Evolutionary conservation across 2,329 filamentous ascomycete species (phyloP).

Genomic region (Aplosporella prunicola): DNA sequence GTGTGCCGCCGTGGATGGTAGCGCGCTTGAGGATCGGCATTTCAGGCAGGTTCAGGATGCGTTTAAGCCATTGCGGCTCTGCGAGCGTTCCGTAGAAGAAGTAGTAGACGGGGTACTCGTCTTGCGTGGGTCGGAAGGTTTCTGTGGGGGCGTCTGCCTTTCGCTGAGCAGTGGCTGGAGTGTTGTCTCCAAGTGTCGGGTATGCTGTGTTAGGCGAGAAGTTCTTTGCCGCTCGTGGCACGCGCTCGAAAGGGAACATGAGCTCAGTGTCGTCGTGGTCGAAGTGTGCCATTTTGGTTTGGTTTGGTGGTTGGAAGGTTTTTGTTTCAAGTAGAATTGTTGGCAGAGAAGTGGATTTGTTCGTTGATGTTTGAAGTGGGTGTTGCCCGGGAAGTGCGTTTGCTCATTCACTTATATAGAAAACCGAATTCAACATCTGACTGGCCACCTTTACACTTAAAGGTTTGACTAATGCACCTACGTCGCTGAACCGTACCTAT

Average conservation of each 20-base stretch:
- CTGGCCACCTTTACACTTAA: too few species aligned
- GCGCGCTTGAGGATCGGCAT: neutral
- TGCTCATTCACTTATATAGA: too few species aligned
- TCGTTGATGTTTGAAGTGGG: too few species aligned
- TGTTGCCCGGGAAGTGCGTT: too few species aligned
- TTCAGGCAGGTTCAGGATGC: slow-evolving; percentile 13
- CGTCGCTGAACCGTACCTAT: too few species aligned
- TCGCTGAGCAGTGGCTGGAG: slow-evolving; percentile 22
- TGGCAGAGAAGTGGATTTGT: too few species aligned
- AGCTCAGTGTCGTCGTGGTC: too few species aligned
- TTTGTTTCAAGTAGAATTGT: too few species aligned
- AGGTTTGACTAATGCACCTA: too few species aligned
- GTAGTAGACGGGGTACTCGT: slow-evolving; percentile 31
- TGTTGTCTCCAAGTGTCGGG: slow-evolving; percentile 18
- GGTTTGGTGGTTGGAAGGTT: too few species aligned
- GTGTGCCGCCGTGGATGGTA: slow-evolving; percentile 15
- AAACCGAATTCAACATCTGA: too few species aligned
- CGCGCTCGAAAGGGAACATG: slow-evolving; percentile 21
- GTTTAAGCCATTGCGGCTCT: slow-evolving; percentile 22
- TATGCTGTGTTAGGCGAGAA: slow-evolving; percentile 16
- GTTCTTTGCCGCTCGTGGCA: slow-evolving; percentile 20
- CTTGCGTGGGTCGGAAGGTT: slow-evolving; percentile 16
- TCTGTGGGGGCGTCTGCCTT: slow-evolving; percentile 9
- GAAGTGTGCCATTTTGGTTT: too few species aligned
- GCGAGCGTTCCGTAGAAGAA: slow-evolving; percentile 32